Evolutionary conservation across 257 asterid species (phyloP).

Genomic region (Verbascum thapsus): DNA sequence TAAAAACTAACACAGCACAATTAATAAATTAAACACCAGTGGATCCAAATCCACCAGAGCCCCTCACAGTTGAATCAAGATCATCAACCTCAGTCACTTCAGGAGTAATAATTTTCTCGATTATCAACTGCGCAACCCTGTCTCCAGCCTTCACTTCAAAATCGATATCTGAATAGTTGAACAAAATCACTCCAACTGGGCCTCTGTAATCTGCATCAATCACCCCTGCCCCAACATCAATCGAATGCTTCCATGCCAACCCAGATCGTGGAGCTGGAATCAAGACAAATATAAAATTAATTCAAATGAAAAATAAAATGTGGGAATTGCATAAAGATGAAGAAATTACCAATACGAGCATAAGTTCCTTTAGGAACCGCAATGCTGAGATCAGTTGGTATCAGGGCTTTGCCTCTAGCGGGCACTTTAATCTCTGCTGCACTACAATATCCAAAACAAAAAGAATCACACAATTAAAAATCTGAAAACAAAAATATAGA

Average conservation of each 20-base stretch:
- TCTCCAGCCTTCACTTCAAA: constrained; percentile 54
- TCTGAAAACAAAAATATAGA: background rate
- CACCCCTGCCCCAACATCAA: constrained; percentile 68
- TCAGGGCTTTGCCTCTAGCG: constrained; percentile 54
- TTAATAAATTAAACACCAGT: constrained; percentile 33
- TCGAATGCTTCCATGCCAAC: constrained; percentile 57
- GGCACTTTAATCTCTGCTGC: constrained; percentile 49
- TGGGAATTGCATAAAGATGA: no score
- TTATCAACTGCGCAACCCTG: constrained; percentile 45
- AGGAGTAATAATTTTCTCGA: constrained; percentile 47
- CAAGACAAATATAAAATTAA: background rate
- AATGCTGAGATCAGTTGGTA: constrained; percentile 59
- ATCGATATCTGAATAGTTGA: constrained; percentile 53
- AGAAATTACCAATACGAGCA: constrained; percentile 51
- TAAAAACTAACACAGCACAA: no score
- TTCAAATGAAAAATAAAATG: no score
- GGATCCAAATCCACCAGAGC: constrained; percentile 40
- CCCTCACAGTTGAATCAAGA: constrained; percentile 36
- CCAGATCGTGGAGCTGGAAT: constrained; percentile 57
- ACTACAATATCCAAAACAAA: constrained; percentile 25
- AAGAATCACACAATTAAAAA: background rate
- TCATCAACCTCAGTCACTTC: constrained; percentile 45
- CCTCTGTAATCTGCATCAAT: constrained; percentile 55
- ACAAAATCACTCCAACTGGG: constrained; percentile 54
- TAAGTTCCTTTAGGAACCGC: constrained; percentile 61